Base-by-base conservation (phyloP, 306 rosid species). In the Trifolium dubium region DNA sequence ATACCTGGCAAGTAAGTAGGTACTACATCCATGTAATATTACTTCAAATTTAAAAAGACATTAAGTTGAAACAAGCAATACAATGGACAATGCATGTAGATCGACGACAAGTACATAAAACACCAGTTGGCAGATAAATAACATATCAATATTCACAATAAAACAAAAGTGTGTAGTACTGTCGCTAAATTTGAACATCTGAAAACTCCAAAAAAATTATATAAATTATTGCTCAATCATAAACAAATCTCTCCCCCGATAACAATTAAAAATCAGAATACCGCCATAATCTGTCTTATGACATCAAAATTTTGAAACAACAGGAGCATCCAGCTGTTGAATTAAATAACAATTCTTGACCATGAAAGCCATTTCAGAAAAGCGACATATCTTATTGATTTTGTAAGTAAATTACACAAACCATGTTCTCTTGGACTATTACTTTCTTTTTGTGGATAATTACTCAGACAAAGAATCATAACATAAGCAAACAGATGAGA, bases 401-500 rank as follows among this genome's bases (percentile, higher is more conserved):
- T 23, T 40, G 12, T 13, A 35, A 43, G 54, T 37, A 34, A 68
- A 74, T 55, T 23, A 43, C 39, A 23, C 44, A 44, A 75, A 58
- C 35, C 62, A 67, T 30, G 49, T 28, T 67, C 56, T 23, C 19
- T 40, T 64, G 29, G 34, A 39, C 40, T 64, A 41, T 64, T 63
- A 37, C 47, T 40, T 35, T 40, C 37, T 30, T 72, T 49, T 32
- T 5, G 51, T 14, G 0, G 59, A 40, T 64, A 8, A 15, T 15
- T 31, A 58, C 34, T 35, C 32, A 64, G 64, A 32, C 9, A 14
- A 31, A 30, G 49, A 46, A 39, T 34, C 13, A 50, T n/a, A 47
- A 43, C 68, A 31, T 77, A 77, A 46, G 35, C 5, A 72, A 74
- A 69, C 60, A n/a, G 3, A 63, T 58, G 3, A 67, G 75, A 75